Evolutionary conservation across 1,284 basidiomycete genomes (phyloP).

Genomic region (Hymenochaete sp.): DNA sequence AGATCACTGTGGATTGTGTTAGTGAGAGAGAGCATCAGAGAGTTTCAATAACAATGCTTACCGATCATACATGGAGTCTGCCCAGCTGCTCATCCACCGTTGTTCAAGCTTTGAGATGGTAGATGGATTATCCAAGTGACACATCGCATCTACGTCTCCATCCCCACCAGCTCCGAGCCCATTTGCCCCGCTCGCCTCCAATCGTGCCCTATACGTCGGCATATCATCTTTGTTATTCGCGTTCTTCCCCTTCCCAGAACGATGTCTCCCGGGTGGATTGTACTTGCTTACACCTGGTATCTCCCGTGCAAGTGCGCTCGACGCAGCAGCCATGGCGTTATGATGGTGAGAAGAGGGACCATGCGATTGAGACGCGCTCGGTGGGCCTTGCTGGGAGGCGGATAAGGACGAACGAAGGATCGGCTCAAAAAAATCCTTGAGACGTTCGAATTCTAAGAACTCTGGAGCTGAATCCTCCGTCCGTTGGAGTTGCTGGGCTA

Average conservation of each 20-base stretch:
- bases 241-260: constrained; percentile 46
- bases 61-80: constrained; percentile 53
- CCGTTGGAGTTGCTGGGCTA: constrained; percentile 85
- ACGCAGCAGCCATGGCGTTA: constrained; percentile 76
- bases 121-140: constrained; percentile 47
- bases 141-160: constrained; percentile 61
- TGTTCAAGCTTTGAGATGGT: constrained; percentile 70
- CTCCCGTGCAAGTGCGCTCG: constrained; percentile 73
- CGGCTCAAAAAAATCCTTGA: constrained; percentile 93
- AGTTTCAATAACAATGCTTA: constrained; percentile 34
- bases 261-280: constrained; percentile 44
- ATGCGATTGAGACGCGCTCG: constrained; percentile 23
- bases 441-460: constrained; percentile 78
- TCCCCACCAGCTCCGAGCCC: constrained; percentile 48
- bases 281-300: constrained; percentile 71
- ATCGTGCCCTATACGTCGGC: constrained; percentile 59
- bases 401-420: constrained; percentile 69
- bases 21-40: constrained; percentile 3
- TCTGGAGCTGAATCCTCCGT: constrained; percentile 79
- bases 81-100: constrained; percentile 79
- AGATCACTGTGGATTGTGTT: constrained; percentile 49
- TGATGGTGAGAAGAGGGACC: constrained; percentile 46
- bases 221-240: constrained; percentile 67
- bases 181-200: constrained; percentile 52
- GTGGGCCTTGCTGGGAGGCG: constrained; percentile 38